Conservation (phyloP, 2,329 filamentous ascomycete species). For the Hymenoscyphus repandus region DNA sequence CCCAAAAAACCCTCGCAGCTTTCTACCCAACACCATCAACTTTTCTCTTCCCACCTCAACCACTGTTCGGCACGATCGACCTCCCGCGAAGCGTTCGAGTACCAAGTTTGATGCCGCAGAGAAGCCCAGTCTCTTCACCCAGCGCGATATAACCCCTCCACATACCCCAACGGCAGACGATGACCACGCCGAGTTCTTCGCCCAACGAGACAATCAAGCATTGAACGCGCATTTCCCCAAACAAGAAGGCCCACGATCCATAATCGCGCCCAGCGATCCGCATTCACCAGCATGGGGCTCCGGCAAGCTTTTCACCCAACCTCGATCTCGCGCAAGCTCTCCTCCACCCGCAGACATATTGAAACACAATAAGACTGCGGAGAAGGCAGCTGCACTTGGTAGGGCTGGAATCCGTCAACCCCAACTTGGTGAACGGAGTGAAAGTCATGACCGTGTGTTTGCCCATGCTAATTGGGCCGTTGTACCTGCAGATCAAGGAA, state of each 20-base stretch:
- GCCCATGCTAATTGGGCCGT: slow-evolving; percentile 78
- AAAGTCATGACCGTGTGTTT: slow-evolving; percentile 65
- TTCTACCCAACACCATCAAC: slow-evolving; percentile 86
- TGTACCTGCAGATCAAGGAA: slow-evolving; percentile 82
- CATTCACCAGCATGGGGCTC: slow-evolving; percentile 71
- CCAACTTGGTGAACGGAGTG: slow-evolving; percentile 45
- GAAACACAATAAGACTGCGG: slow-evolving; percentile 54
- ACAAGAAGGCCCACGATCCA: slow-evolving; percentile 41
- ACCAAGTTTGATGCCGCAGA: slow-evolving; percentile 49
- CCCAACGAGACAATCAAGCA: slow-evolving; percentile 48
- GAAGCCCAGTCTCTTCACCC: slow-evolving; percentile 35
- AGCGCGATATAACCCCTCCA: slow-evolving; percentile 29
- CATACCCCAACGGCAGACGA: slow-evolving; percentile 33
- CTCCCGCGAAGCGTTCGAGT: slow-evolving; percentile 17
- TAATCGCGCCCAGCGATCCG: slow-evolving; percentile 65
- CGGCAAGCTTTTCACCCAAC: slow-evolving; percentile 48
- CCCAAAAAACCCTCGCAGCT: slow-evolving; percentile 48
- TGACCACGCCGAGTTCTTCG: slow-evolving; percentile 43
- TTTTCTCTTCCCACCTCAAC: slow-evolving; percentile 63
- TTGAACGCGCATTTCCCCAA: slow-evolving; percentile 51
- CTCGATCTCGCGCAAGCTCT: slow-evolving; percentile 66
- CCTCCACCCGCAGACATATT: slow-evolving; percentile 73
- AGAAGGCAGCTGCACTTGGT: slow-evolving; percentile 53
- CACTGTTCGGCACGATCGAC: slow-evolving; percentile 22
- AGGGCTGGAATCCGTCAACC: slow-evolving; percentile 55